phyloP scores from a whole-genome alignment of 176 grass and related monocot species.

The Cymbopogon citratus region DNA sequence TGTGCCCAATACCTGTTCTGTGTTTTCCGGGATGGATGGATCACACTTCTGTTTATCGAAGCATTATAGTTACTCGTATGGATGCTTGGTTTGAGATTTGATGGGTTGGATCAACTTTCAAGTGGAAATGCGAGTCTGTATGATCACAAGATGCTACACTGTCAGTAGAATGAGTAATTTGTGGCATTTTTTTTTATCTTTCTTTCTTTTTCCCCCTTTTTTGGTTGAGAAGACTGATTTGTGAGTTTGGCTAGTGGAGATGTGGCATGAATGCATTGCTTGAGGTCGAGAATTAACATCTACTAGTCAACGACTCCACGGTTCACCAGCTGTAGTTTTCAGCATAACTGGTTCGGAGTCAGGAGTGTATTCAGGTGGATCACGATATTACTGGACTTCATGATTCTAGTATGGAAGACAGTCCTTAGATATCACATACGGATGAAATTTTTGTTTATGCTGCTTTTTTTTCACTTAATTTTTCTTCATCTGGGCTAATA shows the following conservation, averaged over 20 bases:
- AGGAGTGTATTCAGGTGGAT: neutral
- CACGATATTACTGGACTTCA: neutral
- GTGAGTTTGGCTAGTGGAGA: neutral
- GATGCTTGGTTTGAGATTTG: neutral
- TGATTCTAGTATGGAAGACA: neutral
- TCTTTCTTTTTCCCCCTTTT: too few species aligned
- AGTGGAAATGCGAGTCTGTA: neutral
- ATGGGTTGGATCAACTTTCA: neutral
- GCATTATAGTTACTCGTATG: neutral
- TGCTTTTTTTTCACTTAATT: neutral
- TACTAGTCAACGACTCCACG: neutral
- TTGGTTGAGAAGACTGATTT: neutral
- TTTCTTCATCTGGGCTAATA: conserved; percentile 18
- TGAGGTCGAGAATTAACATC: neutral
- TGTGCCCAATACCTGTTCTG: neutral
- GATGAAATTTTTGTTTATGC: neutral
- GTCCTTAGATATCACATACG: neutral
- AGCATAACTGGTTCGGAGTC: neutral
- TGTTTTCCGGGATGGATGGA: neutral
- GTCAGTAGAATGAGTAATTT: neutral
- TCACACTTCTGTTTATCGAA: neutral
- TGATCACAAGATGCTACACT: neutral
- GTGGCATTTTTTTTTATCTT: neutral
- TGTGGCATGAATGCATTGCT: neutral
- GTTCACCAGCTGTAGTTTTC: neutral